Evolutionary conservation across 176 grass and related monocot genomes (phyloP).

Genomic region (Aechmea fasciata): DNA sequence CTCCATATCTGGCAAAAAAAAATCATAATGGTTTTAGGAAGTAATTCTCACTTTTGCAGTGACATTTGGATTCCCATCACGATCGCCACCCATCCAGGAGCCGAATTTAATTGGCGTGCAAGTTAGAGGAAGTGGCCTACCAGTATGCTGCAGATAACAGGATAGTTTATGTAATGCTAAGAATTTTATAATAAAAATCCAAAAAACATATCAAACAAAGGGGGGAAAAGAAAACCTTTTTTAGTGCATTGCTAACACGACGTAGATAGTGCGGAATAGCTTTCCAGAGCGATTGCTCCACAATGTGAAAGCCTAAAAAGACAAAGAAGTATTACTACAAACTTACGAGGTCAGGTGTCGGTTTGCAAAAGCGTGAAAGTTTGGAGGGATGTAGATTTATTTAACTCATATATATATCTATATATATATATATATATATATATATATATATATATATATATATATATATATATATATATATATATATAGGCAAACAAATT

Average conservation of each 20-base stretch:
- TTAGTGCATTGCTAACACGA: constrained; percentile 84
- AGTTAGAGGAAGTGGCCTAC: constrained; percentile 77
- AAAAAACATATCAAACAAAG: constrained; percentile 11
- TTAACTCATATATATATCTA: not conserved
- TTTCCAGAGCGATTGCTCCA: constrained; percentile 98
- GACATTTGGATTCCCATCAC: constrained; percentile 92
- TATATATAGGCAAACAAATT: not conserved
- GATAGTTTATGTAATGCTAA: constrained; percentile 3
- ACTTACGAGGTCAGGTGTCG: not conserved
- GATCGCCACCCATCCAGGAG: constrained; percentile 96
- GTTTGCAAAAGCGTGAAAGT: not conserved
- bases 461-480: too few relatives aligned
- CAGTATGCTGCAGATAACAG: constrained; percentile 52
- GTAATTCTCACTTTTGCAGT: constrained; percentile 69
- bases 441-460: too few relatives aligned
- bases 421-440: too few relatives aligned
- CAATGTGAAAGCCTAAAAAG: constrained; percentile 71
- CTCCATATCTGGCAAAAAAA: not conserved
- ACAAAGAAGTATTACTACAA: constrained; percentile 7
- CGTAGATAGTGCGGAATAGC: constrained; percentile 84
- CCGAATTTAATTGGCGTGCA: constrained; percentile 95
- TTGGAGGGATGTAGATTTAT: not conserved
- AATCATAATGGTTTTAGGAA: not conserved
- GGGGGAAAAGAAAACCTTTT: constrained; percentile 41
- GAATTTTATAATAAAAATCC: not conserved